Percentiles rank a stretch among this genome's conserved stretches.
Evolutionary conservation across 2,329 filamentous ascomycete genomes (phyloP).

Genomic region (Colletotrichum trifolii): DNA sequence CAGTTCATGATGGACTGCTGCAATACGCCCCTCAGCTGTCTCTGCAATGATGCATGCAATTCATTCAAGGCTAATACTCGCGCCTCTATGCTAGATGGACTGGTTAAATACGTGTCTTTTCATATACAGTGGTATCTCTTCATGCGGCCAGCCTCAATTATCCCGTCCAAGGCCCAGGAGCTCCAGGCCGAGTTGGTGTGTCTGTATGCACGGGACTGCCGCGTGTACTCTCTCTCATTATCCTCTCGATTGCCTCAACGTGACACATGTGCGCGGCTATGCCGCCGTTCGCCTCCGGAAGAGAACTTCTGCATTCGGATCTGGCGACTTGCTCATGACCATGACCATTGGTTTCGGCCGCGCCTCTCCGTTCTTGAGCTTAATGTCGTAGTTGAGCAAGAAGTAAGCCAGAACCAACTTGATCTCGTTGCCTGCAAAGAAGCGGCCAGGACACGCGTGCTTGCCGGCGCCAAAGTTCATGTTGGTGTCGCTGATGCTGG

Average conservation of each 20-base stretch:
- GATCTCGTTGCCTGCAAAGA: conserved; percentile 59
- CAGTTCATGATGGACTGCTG: no score
- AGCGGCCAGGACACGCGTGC: conserved; percentile 60
- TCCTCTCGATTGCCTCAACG: background rate
- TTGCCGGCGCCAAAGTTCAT: conserved; percentile 60
- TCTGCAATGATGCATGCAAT: no score
- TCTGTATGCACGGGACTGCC: conserved; percentile 1
- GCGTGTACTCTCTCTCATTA: background rate
- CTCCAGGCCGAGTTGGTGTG: conserved; percentile 24
- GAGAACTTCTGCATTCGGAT: conserved; percentile 53
- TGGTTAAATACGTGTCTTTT: conserved; percentile 9
- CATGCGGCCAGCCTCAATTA: conserved; percentile 7
- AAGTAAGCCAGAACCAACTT: conserved; percentile 56
- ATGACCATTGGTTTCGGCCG: conserved; percentile 51
- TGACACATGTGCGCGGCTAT: background rate
- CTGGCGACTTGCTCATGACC: conserved; percentile 54
- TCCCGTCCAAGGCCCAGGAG: conserved; percentile 18
- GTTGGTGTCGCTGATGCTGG: conserved; percentile 53
- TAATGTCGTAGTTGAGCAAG: conserved; percentile 56
- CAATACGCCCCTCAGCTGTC: no score
- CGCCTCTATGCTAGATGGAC: conserved; percentile 8
- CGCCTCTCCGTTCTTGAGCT: conserved; percentile 50
- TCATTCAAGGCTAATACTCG: background rate
- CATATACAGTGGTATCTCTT: conserved; percentile 35
- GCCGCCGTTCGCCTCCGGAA: conserved; percentile 48